These are phyloP conservation scores for Ramicandelaber brevisporus DNA, from an alignment of 192 early-diverging fungal species.

Conservation along the genomic window DNA sequence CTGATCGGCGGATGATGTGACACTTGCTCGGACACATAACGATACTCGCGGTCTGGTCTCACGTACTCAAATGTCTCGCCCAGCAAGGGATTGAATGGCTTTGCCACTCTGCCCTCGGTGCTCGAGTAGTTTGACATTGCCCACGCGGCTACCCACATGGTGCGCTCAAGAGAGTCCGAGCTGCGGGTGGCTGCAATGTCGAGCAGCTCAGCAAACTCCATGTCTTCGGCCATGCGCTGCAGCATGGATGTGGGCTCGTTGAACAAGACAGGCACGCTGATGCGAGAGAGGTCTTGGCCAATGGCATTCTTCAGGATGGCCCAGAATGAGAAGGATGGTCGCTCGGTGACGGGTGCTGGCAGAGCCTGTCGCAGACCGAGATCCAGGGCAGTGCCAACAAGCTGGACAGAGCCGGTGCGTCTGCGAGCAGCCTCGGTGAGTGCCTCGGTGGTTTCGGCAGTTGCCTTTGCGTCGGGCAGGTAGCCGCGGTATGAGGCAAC, in stretches of 20 bases:
- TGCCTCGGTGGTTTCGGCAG: no score
- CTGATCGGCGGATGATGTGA: conserved; percentile 75
- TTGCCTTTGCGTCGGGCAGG: conserved; percentile 1
- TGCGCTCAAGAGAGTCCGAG: conserved; percentile 25
- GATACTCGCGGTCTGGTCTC: conserved; percentile 43
- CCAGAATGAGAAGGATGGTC: conserved; percentile 56
- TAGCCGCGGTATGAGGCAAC: conserved; percentile 1
- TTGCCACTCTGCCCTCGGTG: conserved; percentile 51
- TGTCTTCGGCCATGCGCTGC: conserved; percentile 66
- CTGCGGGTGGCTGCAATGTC: conserved; percentile 41
- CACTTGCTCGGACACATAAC: conserved; percentile 72
- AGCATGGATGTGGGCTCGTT: conserved; percentile 70
- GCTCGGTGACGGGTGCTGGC: conserved; percentile 15
- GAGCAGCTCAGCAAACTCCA: conserved; percentile 64
- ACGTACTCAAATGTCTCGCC: conserved; percentile 80
- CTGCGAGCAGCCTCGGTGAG: neutral
- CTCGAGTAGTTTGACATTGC: conserved; percentile 73
- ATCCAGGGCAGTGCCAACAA: no score
- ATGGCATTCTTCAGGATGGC: conserved; percentile 69
- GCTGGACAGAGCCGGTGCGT: no score
- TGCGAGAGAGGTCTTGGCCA: conserved; percentile 60
- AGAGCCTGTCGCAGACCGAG: conserved; percentile 18
- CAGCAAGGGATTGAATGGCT: conserved; percentile 77
- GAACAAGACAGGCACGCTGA: conserved; percentile 72
- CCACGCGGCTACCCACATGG: conserved; percentile 60